Evolutionary conservation across 1,284 basidiomycete genomes (phyloP).

Genomic region (Phaffia rhodozyma): DNA sequence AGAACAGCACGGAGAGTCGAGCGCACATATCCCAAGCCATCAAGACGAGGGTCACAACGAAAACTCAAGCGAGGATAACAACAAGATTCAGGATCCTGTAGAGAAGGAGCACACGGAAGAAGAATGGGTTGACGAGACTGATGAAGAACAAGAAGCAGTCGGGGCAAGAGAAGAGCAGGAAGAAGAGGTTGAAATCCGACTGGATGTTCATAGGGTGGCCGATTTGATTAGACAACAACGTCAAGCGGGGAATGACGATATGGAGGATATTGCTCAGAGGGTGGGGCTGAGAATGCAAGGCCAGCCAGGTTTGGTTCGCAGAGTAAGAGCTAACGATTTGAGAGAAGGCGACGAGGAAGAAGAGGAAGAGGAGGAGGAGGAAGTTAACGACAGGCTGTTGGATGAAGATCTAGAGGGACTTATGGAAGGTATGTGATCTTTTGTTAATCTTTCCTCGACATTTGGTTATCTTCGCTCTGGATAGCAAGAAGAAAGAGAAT

Average conservation of each 20-base stretch:
- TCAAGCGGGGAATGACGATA: too few relatives aligned
- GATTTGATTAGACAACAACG: too few relatives aligned
- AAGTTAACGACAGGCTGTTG: constrained; percentile 1
- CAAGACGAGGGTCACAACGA: neutral
- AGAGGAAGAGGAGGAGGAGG: constrained; percentile 3
- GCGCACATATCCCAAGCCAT: neutral
- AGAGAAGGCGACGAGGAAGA: neutral
- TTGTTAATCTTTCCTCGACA: neutral
- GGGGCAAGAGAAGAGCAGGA: neutral
- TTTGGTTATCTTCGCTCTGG: neutral
- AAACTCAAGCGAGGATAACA: neutral
- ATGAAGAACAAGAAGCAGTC: neutral
- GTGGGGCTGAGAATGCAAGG: too few relatives aligned
- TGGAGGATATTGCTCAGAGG: too few relatives aligned
- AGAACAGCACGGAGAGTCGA: too few relatives aligned
- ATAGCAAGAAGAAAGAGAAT: too few relatives aligned
- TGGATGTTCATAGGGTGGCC: too few relatives aligned
- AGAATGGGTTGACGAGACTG: neutral
- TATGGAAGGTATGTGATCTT: constrained; percentile 2
- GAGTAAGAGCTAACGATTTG: neutral
- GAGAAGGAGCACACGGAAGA: neutral
- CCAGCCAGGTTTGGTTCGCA: too few relatives aligned
- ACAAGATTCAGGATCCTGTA: neutral
- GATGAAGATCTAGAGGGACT: constrained; percentile 14
- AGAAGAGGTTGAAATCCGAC: neutral